Percentiles rank a stretch among this genome's conserved stretches.
Conservation (phyloP, 768 basidiomycete genomes). For the Serendipita vermifera region DNA sequence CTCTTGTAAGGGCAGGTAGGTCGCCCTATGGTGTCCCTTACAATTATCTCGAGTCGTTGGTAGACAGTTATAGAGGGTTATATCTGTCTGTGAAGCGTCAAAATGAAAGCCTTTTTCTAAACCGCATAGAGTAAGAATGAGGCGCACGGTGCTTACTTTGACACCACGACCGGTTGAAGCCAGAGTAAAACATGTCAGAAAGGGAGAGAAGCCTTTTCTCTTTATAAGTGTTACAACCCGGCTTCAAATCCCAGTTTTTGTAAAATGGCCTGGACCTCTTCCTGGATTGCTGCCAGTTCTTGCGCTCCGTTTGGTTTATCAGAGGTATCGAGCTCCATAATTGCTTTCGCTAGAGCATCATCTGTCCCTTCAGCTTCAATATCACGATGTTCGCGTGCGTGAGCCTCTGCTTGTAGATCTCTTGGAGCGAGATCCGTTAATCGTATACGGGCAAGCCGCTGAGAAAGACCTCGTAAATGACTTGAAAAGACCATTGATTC, state of each 20-base stretch:
- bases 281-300: neutral
- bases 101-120: too few species aligned
- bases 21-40: too few species aligned
- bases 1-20: slow-evolving; percentile 25
- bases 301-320: neutral
- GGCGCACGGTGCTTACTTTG: too few species aligned
- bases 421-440: slow-evolving; percentile 61
- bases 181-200: neutral
- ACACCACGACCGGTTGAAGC: too few species aligned
- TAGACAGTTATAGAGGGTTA: too few species aligned
- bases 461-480: slow-evolving; percentile 19
- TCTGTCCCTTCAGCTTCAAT: slow-evolving; percentile 23
- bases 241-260: neutral
- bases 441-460: slow-evolving; percentile 43
- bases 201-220: neutral
- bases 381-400: slow-evolving; percentile 54
- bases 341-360: slow-evolving; percentile 12
- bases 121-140: too few species aligned
- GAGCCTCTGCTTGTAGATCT: slow-evolving; percentile 66
- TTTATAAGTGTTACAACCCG: neutral
- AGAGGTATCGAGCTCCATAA: neutral
- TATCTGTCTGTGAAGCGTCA: too few species aligned
- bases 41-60: too few species aligned
- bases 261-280: neutral
- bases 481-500: slow-evolving; percentile 14